Conservation (phyloP, 805 yeast genomes). For the Schizosaccharomyces osmophilus region DNA sequence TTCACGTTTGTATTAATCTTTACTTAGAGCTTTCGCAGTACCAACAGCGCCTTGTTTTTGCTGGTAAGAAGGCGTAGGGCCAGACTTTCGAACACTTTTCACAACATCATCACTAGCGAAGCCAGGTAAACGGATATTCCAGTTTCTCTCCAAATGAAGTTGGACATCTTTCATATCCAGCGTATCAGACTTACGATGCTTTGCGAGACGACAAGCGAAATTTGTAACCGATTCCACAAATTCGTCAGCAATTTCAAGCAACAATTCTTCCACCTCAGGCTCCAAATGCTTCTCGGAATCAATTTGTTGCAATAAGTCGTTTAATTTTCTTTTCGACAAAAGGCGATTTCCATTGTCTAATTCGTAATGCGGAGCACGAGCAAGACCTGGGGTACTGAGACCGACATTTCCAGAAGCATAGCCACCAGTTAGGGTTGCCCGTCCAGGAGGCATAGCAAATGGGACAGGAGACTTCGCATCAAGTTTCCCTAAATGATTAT, state of each 20-base stretch:
- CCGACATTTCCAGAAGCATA: slow-evolving; percentile 47
- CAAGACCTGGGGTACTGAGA: slow-evolving; percentile 48
- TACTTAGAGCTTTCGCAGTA: slow-evolving; percentile 3
- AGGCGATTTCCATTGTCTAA: slow-evolving; percentile 36
- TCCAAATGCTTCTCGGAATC: slow-evolving; percentile 77
- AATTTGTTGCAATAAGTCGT: slow-evolving; percentile 50
- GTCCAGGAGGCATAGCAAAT: slow-evolving; percentile 25
- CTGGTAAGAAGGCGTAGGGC: slow-evolving; percentile 17
- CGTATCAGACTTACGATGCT: slow-evolving; percentile 71
- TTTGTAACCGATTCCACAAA: slow-evolving; percentile 74
- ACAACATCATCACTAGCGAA: slow-evolving; percentile 66
- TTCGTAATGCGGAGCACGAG: slow-evolving; percentile 61
- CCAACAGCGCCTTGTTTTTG: slow-evolving; percentile 18
- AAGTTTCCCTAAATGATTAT: background rate
- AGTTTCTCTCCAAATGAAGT: slow-evolving; percentile 67
- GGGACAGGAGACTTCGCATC: background rate
- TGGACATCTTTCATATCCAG: slow-evolving; percentile 78
- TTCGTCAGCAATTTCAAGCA: slow-evolving; percentile 85
- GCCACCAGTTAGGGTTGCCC: slow-evolving; percentile 74
- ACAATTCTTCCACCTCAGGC: slow-evolving; percentile 82
- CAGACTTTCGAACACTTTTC: slow-evolving; percentile 22
- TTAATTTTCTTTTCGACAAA: slow-evolving; percentile 64
- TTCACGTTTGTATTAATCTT: background rate
- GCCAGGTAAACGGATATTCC: slow-evolving; percentile 91
- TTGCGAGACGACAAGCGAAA: slow-evolving; percentile 85